These are phyloP conservation scores for Cubamyces sp. DNA, from an alignment of 768 basidiomycete genomes.

Conservation along the genomic window DNA sequence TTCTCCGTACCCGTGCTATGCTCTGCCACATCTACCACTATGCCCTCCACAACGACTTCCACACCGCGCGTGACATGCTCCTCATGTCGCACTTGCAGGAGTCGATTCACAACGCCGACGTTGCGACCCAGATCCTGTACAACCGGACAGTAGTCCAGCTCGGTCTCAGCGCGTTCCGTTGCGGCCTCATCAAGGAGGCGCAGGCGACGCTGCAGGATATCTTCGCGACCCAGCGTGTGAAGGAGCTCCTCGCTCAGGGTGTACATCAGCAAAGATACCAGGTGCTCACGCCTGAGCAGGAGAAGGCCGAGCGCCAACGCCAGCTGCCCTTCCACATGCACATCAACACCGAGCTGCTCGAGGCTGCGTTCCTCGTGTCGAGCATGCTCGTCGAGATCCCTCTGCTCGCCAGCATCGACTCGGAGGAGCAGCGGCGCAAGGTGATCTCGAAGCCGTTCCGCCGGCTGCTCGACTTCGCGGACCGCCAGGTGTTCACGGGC, in stretches of 20 bases:
- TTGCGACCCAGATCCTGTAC: slow-evolving; percentile 96
- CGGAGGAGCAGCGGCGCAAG: slow-evolving; percentile 92
- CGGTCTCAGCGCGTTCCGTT: slow-evolving; percentile 95
- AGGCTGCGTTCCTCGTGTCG: slow-evolving; percentile 96
- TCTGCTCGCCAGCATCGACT: slow-evolving; percentile 89
- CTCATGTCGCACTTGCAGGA: slow-evolving; percentile 99
- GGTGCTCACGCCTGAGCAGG: slow-evolving; percentile 89
- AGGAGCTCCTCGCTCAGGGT: slow-evolving; percentile 96
- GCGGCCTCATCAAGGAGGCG: slow-evolving; percentile 91
- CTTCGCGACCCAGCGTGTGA: slow-evolving; percentile 94
- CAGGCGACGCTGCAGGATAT: slow-evolving; percentile 94
- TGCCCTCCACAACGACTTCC: slow-evolving; percentile 94
- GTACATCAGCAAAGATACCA: slow-evolving; percentile 93
- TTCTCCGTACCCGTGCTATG: slow-evolving; percentile 95
- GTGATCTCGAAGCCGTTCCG: slow-evolving; percentile 97
- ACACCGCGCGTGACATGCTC: slow-evolving; percentile 96
- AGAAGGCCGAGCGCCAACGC: slow-evolving; percentile 93
- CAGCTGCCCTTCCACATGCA: slow-evolving; percentile 99
- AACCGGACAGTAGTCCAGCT: slow-evolving; percentile 98
- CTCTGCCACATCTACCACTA: slow-evolving; percentile 97
- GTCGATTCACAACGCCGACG: slow-evolving; percentile 93
- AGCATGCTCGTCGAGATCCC: slow-evolving; percentile 99
- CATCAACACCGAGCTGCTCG: slow-evolving; percentile 96
- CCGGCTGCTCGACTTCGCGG: slow-evolving; percentile 92
- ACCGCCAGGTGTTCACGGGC: slow-evolving; percentile 96